These are phyloP conservation scores for Podospora pseudoanserina DNA, from an alignment of 495 filamentous ascomycete species.

Conservation along the genomic window DNA sequence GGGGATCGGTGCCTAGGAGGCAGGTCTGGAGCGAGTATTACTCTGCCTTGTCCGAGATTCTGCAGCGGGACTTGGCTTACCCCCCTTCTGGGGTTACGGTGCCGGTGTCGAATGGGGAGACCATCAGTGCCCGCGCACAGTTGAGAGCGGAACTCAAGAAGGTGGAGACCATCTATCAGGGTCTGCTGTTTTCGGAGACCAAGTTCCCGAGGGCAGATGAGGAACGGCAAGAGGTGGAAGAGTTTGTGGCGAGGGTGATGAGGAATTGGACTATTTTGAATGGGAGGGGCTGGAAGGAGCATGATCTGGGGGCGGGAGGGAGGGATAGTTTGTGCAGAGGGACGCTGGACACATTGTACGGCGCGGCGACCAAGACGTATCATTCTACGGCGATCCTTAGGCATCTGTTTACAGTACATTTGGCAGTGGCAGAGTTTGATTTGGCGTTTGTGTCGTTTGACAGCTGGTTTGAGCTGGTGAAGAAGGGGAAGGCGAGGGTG, in stretches of 20 bases:
- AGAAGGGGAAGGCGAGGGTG: slow-evolving; percentile 71
- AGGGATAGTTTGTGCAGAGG: slow-evolving; percentile 65
- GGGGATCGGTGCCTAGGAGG: slow-evolving; percentile 49
- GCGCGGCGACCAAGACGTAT: slow-evolving; percentile 85
- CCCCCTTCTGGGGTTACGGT: slow-evolving; percentile 41
- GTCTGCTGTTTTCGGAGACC: slow-evolving; percentile 66
- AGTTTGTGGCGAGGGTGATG: slow-evolving; percentile 75
- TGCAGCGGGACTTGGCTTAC: slow-evolving; percentile 51
- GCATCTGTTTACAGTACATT: slow-evolving; percentile 84
- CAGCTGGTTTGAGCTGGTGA: slow-evolving; percentile 83
- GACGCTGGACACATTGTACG: slow-evolving; percentile 80
- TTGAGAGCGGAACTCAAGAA: slow-evolving; percentile 68
- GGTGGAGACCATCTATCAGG: slow-evolving; percentile 70
- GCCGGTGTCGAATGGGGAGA: slow-evolving; percentile 43
- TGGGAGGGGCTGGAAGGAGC: slow-evolving; percentile 68
- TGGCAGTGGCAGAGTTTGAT: slow-evolving; percentile 79
- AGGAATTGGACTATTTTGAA: slow-evolving; percentile 79
- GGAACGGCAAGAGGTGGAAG: slow-evolving; percentile 68
- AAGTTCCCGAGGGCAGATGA: slow-evolving; percentile 80
- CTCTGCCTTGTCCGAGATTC: slow-evolving; percentile 61
- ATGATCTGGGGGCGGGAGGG: slow-evolving; percentile 75
- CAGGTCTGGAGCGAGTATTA: slow-evolving; percentile 81
- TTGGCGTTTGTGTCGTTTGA: slow-evolving; percentile 82
- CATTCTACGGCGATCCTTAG: slow-evolving; percentile 85
- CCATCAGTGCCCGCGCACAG: slow-evolving; percentile 48